These are phyloP conservation scores for Coelastrella sp. DNA, from an alignment of 139 green algal genomes.

Conservation along the genomic window DNA sequence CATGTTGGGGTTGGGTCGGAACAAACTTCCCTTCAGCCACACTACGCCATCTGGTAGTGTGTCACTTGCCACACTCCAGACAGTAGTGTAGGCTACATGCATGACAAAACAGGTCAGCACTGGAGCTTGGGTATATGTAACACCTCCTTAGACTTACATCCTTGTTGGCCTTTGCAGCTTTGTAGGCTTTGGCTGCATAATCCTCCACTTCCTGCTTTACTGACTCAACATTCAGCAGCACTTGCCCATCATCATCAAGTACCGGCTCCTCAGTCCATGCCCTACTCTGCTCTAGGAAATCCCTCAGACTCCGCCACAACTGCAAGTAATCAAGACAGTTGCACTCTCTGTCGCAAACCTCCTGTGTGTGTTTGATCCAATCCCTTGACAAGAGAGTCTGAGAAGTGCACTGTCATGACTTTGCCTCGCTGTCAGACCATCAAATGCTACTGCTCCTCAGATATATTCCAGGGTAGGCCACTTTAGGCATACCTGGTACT, in stretches of 20 bases:
- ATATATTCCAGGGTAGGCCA: background rate
- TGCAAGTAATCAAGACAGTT: slow-evolving; percentile 33
- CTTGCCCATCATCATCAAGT: slow-evolving; percentile 61
- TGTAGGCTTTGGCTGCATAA: slow-evolving; percentile 72
- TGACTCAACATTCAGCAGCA: slow-evolving; percentile 68
- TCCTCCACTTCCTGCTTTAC: slow-evolving; percentile 75
- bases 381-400: background rate
- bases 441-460: too few species aligned
- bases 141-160: slow-evolving; percentile 46
- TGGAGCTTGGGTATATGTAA: background rate
- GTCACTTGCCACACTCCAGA: too few species aligned
- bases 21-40: too few species aligned
- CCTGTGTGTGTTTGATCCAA: too few species aligned
- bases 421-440: too few species aligned
- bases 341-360: background rate
- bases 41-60: too few species aligned
- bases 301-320: slow-evolving; percentile 75
- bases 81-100: background rate
- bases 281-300: slow-evolving; percentile 74
- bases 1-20: too few species aligned
- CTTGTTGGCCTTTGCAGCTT: slow-evolving; percentile 78
- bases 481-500: slow-evolving; percentile 51
- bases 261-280: slow-evolving; percentile 78
- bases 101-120: background rate
- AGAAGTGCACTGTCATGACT: background rate